Evolutionary conservation across 495 filamentous ascomycete genomes (phyloP).

Genomic region (Pyrenula massariospora): DNA sequence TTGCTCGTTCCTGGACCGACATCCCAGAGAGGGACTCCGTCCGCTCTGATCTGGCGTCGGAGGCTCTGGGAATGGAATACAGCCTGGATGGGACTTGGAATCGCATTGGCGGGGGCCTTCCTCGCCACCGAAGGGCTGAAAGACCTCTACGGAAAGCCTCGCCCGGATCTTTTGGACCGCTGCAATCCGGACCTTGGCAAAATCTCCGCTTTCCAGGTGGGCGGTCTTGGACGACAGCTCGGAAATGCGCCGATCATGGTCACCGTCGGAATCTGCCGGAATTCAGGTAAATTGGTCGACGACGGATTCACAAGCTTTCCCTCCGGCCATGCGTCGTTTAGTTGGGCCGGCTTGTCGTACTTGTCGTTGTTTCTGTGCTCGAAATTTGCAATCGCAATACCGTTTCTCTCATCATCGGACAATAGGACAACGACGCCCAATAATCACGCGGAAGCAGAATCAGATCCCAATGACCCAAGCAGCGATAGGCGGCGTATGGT

Average conservation of each 20-base stretch:
- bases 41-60: conserved; percentile 22
- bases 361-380: conserved; percentile 51
- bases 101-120: conserved; percentile 41
- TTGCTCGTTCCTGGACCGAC: conserved; percentile 36
- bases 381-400: conserved; percentile 51
- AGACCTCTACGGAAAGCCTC: conserved; percentile 49
- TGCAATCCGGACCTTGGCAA: conserved; percentile 44
- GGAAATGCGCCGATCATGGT: conserved; percentile 35
- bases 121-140: conserved; percentile 53
- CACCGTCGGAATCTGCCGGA: conserved; percentile 39
- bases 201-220: conserved; percentile 29
- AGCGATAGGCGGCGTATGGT: neutral
- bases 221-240: conserved; percentile 35
- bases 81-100: conserved; percentile 50
- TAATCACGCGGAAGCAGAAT: conserved; percentile 7
- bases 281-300: conserved; percentile 21
- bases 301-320: conserved; percentile 61
- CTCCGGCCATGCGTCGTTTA: conserved; percentile 54
- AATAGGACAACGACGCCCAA: conserved; percentile 13
- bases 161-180: conserved; percentile 51
- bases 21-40: conserved; percentile 13
- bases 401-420: conserved; percentile 39
- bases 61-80: conserved; percentile 57
- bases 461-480: neutral
- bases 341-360: conserved; percentile 53